Percentiles rank a stretch among this genome's conserved stretches.
phyloP scores from a whole-genome alignment of 2,329 filamentous ascomycete species.

The Cordyceps sp. region DNA sequence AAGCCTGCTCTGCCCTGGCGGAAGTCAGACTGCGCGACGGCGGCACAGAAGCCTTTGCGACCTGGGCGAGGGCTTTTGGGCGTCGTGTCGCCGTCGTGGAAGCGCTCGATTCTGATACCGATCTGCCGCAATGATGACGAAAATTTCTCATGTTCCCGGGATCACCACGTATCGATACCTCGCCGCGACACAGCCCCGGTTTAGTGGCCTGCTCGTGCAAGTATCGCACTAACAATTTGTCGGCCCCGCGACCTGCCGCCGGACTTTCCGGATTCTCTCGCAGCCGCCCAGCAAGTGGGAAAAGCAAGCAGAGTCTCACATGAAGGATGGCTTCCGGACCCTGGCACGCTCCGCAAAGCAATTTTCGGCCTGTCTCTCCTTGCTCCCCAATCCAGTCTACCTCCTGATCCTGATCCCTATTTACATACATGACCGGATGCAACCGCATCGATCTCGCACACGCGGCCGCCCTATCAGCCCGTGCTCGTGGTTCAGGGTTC shows the following conservation, averaged over 20 bases:
- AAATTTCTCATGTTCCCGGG: conserved; percentile 10
- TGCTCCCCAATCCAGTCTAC: not conserved
- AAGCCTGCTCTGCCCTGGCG: too few relatives aligned
- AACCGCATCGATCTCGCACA: not conserved
- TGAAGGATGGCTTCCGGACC: not conserved
- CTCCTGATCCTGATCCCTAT: not conserved
- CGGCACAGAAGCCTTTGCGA: too few relatives aligned
- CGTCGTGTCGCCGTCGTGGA: too few relatives aligned
- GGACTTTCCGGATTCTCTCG: conserved; percentile 1
- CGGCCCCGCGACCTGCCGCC: conserved; percentile 4
- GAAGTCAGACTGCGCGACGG: too few relatives aligned
- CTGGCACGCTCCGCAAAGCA: not conserved
- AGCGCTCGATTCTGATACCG: too few relatives aligned
- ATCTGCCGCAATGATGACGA: too few relatives aligned
- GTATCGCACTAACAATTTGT: conserved; percentile 23
- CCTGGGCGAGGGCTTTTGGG: too few relatives aligned
- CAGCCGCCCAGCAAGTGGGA: not conserved
- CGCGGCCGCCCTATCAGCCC: not conserved
- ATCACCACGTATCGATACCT: conserved; percentile 14
- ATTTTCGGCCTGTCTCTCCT: not conserved
- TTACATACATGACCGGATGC: not conserved
- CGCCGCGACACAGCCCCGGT: conserved; percentile 9
- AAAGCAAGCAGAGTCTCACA: not conserved
- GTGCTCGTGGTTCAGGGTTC: not conserved
- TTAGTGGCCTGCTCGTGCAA: conserved; percentile 7